These are phyloP conservation scores for Benincasa hispida DNA, from an alignment of 306 rosid genomes.

Conservation along the genomic window DNA sequence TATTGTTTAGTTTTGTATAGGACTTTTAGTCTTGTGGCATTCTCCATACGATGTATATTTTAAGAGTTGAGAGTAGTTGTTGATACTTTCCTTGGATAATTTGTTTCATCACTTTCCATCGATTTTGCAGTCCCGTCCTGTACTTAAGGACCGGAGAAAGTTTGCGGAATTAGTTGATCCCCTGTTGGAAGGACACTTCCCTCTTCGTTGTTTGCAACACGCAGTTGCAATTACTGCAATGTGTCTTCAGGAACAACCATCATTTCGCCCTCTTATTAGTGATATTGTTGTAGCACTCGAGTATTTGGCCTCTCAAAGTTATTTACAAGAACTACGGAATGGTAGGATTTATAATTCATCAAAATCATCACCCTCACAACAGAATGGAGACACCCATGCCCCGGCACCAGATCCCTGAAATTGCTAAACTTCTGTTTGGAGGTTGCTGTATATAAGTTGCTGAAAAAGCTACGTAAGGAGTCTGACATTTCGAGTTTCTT, in stretches of 20 bases:
- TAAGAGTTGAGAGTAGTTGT: background rate
- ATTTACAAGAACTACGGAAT: constrained; percentile 4
- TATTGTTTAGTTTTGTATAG: background rate
- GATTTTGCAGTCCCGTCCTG: constrained; percentile 41
- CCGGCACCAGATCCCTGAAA: constrained; percentile 20
- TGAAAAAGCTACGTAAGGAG: constrained; percentile 1
- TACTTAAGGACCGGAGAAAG: constrained; percentile 42
- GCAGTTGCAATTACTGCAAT: constrained; percentile 89
- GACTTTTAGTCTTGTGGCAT: background rate
- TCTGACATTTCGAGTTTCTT: background rate
- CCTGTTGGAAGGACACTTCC: constrained; percentile 55
- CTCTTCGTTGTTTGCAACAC: constrained; percentile 77
- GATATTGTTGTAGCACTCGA: constrained; percentile 92
- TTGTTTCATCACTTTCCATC: background rate
- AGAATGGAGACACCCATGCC: constrained; percentile 10
- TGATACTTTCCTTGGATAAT: background rate
- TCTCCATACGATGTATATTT: background rate
- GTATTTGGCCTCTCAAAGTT: constrained; percentile 58
- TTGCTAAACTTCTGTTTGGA: constrained; percentile 22
- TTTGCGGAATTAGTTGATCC: constrained; percentile 57
- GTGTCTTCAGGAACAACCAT: constrained; percentile 95
- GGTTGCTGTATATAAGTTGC: constrained; percentile 17
- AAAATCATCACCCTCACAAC: constrained; percentile 18
- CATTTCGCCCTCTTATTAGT: constrained; percentile 67
- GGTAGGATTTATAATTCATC: constrained; percentile 10